Base-by-base conservation (phyloP, 1,284 basidiomycete genomes). In the Vanrija pseudolonga region DNA sequence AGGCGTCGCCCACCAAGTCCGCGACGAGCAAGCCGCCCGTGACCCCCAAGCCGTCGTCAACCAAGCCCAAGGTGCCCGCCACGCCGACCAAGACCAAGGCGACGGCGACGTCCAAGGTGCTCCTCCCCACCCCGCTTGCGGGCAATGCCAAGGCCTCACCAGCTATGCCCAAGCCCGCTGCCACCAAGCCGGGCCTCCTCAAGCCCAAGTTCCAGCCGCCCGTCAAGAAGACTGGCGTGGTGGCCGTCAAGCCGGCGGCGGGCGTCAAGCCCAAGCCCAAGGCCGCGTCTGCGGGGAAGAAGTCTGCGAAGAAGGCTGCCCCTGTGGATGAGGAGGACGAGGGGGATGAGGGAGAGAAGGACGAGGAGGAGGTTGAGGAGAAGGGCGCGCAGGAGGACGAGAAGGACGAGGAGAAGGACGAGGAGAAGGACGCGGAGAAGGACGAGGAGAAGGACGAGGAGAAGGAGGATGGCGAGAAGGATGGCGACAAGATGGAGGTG, bases 191-290 rank as follows among this genome's bases (percentile, higher is more conserved):
- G 1, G 14, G 42, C 11, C 42, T 20, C 22, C 22, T 20, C 42
- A 18, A 15, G 40, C 18, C 19, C 19, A 42, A 42, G 40, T 20
- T 42, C 14, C 12, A 5, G 32, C 9, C 14, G 9, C 32, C 4
- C 12, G 4, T 12, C 26, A 61, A 38, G 57, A 45, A 32, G 53
- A 60, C 14, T 56, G 60, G 61, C 40, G 11, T 2, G 40, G 15
- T 5, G 40, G 8, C 17, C 19, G 39, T n/a, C 39, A 41, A n/a
- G 32, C 32, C 32, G 32, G 24, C 24, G 5, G 9, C 4, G 24
- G 24, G 4, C 9, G 24, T 9, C 9, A 26, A 26, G 24, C 5
- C 24, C n/a, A n/a, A n/a, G 24, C 5, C 5, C 24, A 15, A 12
- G 32, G 32, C 4, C 9, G 32, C 32, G 32, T 32, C 32, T 9